phyloP scores from a whole-genome alignment of 257 asterid genomes.

The Capsicum pubescens region DNA sequence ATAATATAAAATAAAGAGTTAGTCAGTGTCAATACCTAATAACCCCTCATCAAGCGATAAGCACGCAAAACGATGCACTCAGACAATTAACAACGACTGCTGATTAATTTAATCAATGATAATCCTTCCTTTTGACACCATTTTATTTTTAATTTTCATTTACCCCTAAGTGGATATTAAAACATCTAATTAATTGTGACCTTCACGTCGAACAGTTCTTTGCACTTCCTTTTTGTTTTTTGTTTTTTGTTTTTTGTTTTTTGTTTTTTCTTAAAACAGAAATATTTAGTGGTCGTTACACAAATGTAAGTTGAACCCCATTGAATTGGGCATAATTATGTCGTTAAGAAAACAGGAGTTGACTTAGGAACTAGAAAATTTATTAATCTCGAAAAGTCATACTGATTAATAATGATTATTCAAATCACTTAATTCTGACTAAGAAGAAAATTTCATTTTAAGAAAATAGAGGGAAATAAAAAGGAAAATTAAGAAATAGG shows the following conservation, averaged over 20 bases:
- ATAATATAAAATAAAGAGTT: neutral
- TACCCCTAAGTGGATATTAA: conserved; percentile 14
- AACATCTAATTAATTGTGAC: conserved; percentile 19
- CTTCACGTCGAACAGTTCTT: neutral
- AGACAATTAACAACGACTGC: neutral
- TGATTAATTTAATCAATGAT: conserved; percentile 3
- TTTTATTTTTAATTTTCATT: neutral
- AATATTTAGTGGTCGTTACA: conserved; percentile 21
- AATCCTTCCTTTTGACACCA: conserved; percentile 18
- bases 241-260: too few relatives aligned
- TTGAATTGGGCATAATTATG: neutral
- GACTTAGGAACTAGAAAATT: neutral
- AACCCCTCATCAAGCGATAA: conserved; percentile 23
- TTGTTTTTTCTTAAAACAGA: neutral
- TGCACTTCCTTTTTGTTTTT: neutral
- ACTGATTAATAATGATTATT: neutral
- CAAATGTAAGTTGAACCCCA: conserved; percentile 14
- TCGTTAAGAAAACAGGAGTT: neutral
- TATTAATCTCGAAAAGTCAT: neutral
- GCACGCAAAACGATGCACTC: conserved; percentile 22
- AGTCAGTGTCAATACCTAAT: conserved; percentile 22
- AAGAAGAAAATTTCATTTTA: neutral
- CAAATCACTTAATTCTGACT: conserved; percentile 9
- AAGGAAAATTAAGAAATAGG: neutral
- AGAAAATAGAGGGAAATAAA: neutral